Evolutionary conservation across 1,139 yeast species (phyloP).

Genomic region (Debaryomycetaceae sp.): DNA sequence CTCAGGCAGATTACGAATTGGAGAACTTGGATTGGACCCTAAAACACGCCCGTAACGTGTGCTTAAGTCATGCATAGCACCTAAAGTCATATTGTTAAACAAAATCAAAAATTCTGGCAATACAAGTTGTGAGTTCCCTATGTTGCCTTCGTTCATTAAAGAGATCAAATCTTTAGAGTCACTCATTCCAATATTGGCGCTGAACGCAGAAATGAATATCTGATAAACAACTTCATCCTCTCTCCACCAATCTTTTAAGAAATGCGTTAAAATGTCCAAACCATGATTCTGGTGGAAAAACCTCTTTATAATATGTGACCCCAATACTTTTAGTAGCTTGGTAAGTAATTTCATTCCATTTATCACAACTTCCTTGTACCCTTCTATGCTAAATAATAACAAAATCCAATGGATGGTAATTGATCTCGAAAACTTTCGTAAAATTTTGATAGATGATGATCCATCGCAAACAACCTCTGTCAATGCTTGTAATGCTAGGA

Average conservation of each 20-base stretch:
- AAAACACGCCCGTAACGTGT: constrained; percentile 34
- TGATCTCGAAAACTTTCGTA: constrained; percentile 51
- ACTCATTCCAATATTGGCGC: constrained; percentile 18
- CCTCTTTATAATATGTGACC: constrained; percentile 42
- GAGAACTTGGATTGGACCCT: constrained; percentile 35
- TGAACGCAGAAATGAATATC: constrained; percentile 42
- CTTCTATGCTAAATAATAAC: constrained; percentile 40
- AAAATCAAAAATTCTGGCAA: constrained; percentile 40
- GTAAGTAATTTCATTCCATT: constrained; percentile 50
- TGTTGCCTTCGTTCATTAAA: not conserved
- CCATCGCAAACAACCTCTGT: constrained; percentile 32
- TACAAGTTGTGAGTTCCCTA: constrained; percentile 17
- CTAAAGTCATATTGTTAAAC: constrained; percentile 38
- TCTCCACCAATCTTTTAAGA: constrained; percentile 45
- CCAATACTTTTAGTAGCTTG: constrained; percentile 44
- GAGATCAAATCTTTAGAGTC: constrained; percentile 4
- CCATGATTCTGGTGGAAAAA: constrained; percentile 57
- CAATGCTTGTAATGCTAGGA: constrained; percentile 24
- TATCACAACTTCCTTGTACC: constrained; percentile 36
- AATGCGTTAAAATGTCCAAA: constrained; percentile 46
- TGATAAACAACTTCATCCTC: constrained; percentile 32
- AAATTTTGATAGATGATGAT: constrained; percentile 29
- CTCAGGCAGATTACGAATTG: constrained; percentile 10
- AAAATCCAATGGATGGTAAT: constrained; percentile 66
- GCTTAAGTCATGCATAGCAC: constrained; percentile 31